Evolutionary conservation across 305 asterid species (phyloP), one percentile per base, ranked within the genome.

Genomic region (Fraxinus sp.): DNA sequence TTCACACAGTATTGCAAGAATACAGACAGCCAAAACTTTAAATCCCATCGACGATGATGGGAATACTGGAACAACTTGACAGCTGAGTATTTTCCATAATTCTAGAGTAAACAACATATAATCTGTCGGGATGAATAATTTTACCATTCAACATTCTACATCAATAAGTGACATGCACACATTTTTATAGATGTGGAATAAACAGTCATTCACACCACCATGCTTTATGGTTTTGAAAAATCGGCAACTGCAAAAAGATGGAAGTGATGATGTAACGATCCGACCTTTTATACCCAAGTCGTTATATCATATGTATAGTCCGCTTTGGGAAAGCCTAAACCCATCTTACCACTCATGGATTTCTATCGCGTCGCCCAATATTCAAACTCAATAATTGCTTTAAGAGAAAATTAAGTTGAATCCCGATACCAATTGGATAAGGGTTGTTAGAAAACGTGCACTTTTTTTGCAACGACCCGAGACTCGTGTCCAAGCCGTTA

Each of bases 21-120:
- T 36, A 72, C 81, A 66, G 78, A 72, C n/a, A 5, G 36, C 22
- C 79, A 46, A 18, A 44, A 46, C 39, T 49, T 26, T 16, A 28
- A 55, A 16, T 77, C 26, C 72, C 36, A 20, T 18, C 7, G 22
- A 30, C 30, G 59, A 7, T 24, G 71, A 77, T 28, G 26, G 32
- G 71, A 28, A 46, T 72, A 22, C 62, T 3, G 66, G 10, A 77
- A 77, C 24, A 20, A 35, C 20, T 70, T 70, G 35, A 70, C 37
- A 70, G 41, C 46, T 71, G 76, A 72, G 18, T 82, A 44, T 14
- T 30, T 30, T 82, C 81, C 36, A 78, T 1, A 71, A 44, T 78
- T n/a, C 57, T 32, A 83, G 78, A 77, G 64, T 62, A 55, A 59
- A 41, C 77, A 82, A 41, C 3, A 77, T 39, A 41, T 70, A 16